Conservation (phyloP, 1,139 yeast species). For the Protomyces arabidopsidicola region DNA sequence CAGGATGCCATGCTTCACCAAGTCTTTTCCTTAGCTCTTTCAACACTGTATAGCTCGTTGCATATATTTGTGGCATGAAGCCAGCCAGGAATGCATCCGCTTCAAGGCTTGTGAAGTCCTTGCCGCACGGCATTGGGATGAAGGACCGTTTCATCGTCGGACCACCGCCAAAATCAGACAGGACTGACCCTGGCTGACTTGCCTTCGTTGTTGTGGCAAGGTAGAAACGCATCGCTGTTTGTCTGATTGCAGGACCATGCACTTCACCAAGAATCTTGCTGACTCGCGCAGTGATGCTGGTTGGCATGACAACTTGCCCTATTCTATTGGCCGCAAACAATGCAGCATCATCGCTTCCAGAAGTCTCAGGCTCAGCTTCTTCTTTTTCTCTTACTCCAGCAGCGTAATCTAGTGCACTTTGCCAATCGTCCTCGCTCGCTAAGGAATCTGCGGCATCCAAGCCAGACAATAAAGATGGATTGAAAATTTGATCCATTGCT, state of each 20-base stretch:
- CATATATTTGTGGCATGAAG: conserved; percentile 78
- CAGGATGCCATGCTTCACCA: conserved; percentile 56
- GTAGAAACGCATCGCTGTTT: conserved; percentile 13
- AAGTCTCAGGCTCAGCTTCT: not conserved
- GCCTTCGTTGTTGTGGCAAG: conserved; percentile 2
- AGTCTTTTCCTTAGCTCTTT: conserved; percentile 58
- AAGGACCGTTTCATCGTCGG: not conserved
- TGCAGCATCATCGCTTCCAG: conserved; percentile 11
- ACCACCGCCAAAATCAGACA: not conserved
- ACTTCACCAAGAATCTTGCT: conserved; percentile 1
- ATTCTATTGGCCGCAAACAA: conserved; percentile 18
- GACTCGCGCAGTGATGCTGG: not conserved
- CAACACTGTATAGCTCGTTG: conserved; percentile 63
- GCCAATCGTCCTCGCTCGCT: conserved; percentile 21
- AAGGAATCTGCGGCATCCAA: not conserved
- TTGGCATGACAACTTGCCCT: conserved; percentile 16
- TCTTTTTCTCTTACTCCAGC: not conserved
- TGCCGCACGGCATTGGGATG: conserved; percentile 9
- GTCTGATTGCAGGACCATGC: conserved; percentile 12
- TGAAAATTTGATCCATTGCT: conserved; percentile 14
- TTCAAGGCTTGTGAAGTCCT: conserved; percentile 18
- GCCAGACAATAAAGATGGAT: not conserved
- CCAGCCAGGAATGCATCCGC: conserved; percentile 74
- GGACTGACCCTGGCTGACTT: not conserved
- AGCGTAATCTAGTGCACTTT: conserved; percentile 8